Base-by-base conservation (phyloP, 441 rosid species). In the Euphorbia celastroides region DNA sequence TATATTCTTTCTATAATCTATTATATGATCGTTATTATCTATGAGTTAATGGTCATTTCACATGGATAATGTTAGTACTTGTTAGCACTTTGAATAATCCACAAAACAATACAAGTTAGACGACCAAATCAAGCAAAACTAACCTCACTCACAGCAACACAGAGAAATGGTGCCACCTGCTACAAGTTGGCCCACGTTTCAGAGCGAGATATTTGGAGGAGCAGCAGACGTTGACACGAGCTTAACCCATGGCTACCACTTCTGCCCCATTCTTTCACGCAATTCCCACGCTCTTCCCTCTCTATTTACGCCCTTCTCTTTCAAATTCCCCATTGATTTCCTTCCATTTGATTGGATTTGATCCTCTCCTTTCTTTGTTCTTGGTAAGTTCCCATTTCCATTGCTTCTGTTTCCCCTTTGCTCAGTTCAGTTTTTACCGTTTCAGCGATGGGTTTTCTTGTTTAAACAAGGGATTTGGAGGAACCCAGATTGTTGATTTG, bases 181-280 rank as follows among this genome's bases (percentile, higher is more conserved):
- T 25, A 31, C 62, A 31, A 31, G 22, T 50, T 50, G 55, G n/a
- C 55, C 55, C 25, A 50, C 57, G 41, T 7, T 16, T n/a, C n/a
- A 31, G n/a, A 0, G 11, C 26, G 30, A 58, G 88, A 81, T 82
- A 80, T 88, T 42, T 87, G 60, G 10, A 57, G 58, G 1, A 44
- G 50, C 57, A 32, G 22, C 74, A 32, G 83, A 76, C 78, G 76
- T 34, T 0, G 82, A 72, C 88, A 77, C 62, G 88, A 76, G 89
- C 34, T 68, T 11, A 70, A 63, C 83, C 65, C 79, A 77, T 77
- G 89, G 81, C 66, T 25, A 61, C 10, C 74, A 66, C 52, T 51
- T 11, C 57, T 1, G 26, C 64, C 84, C 60, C 74, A 65, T 67
- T 48, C 72, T 17, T 51, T 78, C 87, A 83, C 88, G 92, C 89